Evolutionary conservation across 1,284 basidiomycete species (phyloP), one percentile per base, ranked within the genome.

Genomic region (Pyrrhoderma noxium): DNA sequence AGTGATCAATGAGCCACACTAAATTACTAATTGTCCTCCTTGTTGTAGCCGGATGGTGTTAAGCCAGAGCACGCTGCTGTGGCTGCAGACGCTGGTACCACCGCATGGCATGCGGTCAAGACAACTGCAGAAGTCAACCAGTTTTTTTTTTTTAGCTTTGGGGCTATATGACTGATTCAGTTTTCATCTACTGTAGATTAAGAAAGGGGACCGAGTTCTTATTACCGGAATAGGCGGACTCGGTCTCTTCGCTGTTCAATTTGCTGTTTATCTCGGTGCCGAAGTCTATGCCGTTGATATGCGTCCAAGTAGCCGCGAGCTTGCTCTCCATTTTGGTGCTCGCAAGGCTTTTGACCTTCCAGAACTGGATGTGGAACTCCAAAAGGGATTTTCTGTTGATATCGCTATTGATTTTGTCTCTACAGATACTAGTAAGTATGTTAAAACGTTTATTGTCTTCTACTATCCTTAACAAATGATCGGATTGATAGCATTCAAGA

Each of bases 211-310:
- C 8, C 19, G 27, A 11, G 63, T 66, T 2, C 57, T 64, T 19
- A 64, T 66, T 21, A 60, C 62, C 37, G 64, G 64, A 14, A 57
- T 62, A 43, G 65, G 65, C 11, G 64, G 65, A 1, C 54, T 66
- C 11, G 64, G 65, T 0, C 64, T 64, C 39, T 57, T 64, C 3
- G 65, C 63, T 0, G 52, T 66, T 8, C 64, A 66, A 49, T 59
- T 59, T 38, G 62, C 63, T 1, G 61, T 60, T 45, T 49, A 54
- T 45, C 59, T 60, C 40, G 62, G 62, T 11, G 60, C 60, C 18
- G 60, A 57, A 16, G 62, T 64, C 2, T 64, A 59, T 47, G 60
- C 56, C 19, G 48, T 61, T 45, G 62, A 65, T 49, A 59, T 59
- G 55, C 59, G 59, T 36, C 59, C 57, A 8, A 58, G 41, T 31